Base-by-base conservation (phyloP, 2,329 filamentous ascomycete genomes). In the Curvularia eragrostidis region DNA sequence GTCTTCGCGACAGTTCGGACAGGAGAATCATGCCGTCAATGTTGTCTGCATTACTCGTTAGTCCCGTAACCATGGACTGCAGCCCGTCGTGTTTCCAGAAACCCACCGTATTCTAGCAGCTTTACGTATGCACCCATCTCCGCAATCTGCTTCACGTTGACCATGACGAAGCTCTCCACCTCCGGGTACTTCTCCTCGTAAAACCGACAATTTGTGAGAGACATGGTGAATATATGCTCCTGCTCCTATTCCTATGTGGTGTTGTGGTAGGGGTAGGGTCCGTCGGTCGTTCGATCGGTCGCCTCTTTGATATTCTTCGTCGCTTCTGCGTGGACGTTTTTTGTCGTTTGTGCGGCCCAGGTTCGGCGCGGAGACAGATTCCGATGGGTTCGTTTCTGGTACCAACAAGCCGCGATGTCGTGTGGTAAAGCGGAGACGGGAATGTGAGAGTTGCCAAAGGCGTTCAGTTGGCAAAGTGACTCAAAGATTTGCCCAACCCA, bases 81-180 rank as follows among this genome's bases (percentile, higher is more conserved):
- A 28, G 19, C 18, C 15, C n/a, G 7, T 21, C 18, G n/a, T 47
- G 18, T 6, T 32, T 21, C 18, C n/a, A 3, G 10, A 21, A 23
- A 55, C 68, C 46, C 55, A 75, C 73, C 74, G 82, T 99, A 99
- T 83, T 99, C 95, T 71, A 99, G 89, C 55, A 99, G 89, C 83
- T 99, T 99, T 76, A 99, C 96, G 79, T 99, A 99, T 73, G 96
- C 95, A 79, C 95, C 95, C 96, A 99, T 99, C 82, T 99, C 96
- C 79, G 95, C 95, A 77, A 99, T 99, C 89, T 97, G 93, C 87
- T 97, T 96, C 74, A 98, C 95, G 81, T 98, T 99, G 79, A 99
- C 95, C 95, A 99, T 99, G 78, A 99, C 96, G 82, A 97, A 98
- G 85, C 92, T 96, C 82, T 99, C 95, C 78, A 99, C 94, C 85